A percentile compares a stretch with the other conserved stretches of the same genome.
phyloP scores from a whole-genome alignment of 768 basidiomycete species.

The Naganishia vaughanmartiniae region DNA sequence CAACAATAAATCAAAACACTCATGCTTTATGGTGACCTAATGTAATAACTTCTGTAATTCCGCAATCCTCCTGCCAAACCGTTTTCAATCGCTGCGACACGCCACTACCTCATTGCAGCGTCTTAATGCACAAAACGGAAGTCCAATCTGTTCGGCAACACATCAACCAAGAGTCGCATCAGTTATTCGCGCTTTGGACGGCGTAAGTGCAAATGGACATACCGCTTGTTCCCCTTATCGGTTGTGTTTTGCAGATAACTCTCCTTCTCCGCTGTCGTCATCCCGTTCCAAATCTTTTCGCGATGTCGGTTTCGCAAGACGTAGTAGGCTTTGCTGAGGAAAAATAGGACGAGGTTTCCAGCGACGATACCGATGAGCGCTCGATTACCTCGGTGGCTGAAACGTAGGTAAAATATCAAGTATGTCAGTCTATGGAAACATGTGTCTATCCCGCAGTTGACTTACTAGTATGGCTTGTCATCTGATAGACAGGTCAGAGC shows the following conservation, averaged over 20 bases:
- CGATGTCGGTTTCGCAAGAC: slow-evolving; percentile 57
- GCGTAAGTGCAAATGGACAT: neutral
- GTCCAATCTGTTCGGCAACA: neutral
- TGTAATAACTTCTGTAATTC: too few relatives aligned
- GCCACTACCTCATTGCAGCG: neutral
- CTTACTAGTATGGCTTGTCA: slow-evolving; percentile 21
- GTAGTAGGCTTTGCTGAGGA: slow-evolving; percentile 61
- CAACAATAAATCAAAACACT: neutral
- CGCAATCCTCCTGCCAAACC: too few relatives aligned
- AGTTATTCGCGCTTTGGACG: too few relatives aligned
- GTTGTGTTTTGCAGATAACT: slow-evolving; percentile 63
- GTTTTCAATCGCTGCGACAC: neutral
- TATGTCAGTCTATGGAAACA: slow-evolving; percentile 3
- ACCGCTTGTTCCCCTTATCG: slow-evolving; percentile 54
- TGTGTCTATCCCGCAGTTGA: neutral
- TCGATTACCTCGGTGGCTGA: slow-evolving; percentile 60
- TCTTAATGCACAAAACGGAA: neutral
- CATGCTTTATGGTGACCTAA: neutral
- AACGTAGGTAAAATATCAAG: too few relatives aligned
- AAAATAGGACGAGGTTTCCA: slow-evolving; percentile 62
- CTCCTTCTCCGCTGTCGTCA: slow-evolving; percentile 59
- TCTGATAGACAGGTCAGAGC: neutral
- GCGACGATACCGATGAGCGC: slow-evolving; percentile 59
- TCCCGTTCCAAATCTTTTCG: slow-evolving; percentile 59
- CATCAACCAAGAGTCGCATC: too few relatives aligned